These are phyloP conservation scores for Pugionium cornutum DNA, from an alignment of 345 rosid species.

Conservation along the genomic window DNA sequence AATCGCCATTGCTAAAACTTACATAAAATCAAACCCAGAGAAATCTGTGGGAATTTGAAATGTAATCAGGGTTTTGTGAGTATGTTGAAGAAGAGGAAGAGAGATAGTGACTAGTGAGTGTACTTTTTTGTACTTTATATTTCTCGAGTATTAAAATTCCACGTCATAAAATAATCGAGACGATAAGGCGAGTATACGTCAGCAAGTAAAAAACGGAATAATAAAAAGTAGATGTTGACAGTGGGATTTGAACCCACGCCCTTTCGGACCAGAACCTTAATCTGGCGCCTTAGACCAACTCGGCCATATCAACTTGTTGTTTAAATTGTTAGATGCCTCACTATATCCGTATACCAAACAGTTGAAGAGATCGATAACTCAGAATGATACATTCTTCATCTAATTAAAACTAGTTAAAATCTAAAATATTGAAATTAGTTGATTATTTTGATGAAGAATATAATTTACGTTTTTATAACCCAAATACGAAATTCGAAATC, in stretches of 20 bases:
- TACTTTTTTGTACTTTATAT: too few relatives aligned
- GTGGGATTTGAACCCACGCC: slow-evolving; percentile 99
- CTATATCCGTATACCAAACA: too few relatives aligned
- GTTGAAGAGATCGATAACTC: too few relatives aligned
- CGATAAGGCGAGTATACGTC: slow-evolving; percentile 31
- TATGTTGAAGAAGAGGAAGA: background rate
- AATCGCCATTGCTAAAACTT: slow-evolving; percentile 41
- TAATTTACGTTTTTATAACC: too few relatives aligned
- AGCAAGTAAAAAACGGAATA: background rate
- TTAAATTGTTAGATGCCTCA: too few relatives aligned
- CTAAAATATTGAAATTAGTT: too few relatives aligned
- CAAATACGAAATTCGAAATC: too few relatives aligned
- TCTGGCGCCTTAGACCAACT: slow-evolving; percentile 99
- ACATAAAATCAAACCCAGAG: background rate
- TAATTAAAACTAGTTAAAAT: too few relatives aligned
- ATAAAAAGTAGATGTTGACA: slow-evolving; percentile 53
- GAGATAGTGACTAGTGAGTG: too few relatives aligned
- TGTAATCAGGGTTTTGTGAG: slow-evolving; percentile 25
- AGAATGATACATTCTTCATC: too few relatives aligned
- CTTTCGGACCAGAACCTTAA: slow-evolving; percentile 99
- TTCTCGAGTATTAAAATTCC: background rate
- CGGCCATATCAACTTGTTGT: slow-evolving; percentile 77
- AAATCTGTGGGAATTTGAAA: too few relatives aligned
- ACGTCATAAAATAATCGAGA: slow-evolving; percentile 24
- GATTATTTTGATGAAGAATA: too few relatives aligned